Evolutionary conservation across 352 stramenopile genomes (phyloP), one percentile per base, ranked within the genome.

Genomic region (Phytopythium sindhum): DNA sequence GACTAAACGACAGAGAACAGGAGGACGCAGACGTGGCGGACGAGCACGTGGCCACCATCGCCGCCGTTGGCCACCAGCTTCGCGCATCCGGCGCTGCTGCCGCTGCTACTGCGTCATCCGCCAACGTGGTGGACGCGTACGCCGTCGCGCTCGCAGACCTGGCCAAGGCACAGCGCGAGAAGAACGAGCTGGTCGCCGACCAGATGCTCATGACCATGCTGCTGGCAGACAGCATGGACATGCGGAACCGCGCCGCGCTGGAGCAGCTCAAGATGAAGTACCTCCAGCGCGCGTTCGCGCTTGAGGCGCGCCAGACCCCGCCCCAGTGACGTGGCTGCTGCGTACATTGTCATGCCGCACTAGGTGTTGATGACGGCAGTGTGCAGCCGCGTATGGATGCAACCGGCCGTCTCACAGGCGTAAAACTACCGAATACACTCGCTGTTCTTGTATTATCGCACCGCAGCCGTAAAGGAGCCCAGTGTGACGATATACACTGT

Each of bases 181-280:
- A 63, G 35, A 68, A 68, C 39, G 63, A 63, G n/a, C 48, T 68
- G 24, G 57, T 63, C 19, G 63, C 63, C 3, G 63, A 68, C 56
- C 55, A 68, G 37, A 64, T 68, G 63, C 63, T 68, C 24, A 63
- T 68, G 55, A 63, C 63, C 24, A 68, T 68, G 56, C 48, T 68
- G 56, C 63, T 68, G 15, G 47, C 55, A 9, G 63, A 68, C 48
- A 53, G 26, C 14, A 39, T 42, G 26, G 56, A 68, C 63, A 15
- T 56, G 23, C 15, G 55, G 19, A 68, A 68, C n/a, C 56, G 56
- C 19, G 24, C 28, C 2, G 55, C 55, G 47, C 56, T 68, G 26
- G 63, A 58, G 47, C 63, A 64, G 47, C 63, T 68, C 33, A 63
- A 68, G 56, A 52, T 54, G 23, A 68, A 68, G 37, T 68, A 68